Conservation (phyloP, 1,139 yeast species). For the Debaryomyces udenii region DNA sequence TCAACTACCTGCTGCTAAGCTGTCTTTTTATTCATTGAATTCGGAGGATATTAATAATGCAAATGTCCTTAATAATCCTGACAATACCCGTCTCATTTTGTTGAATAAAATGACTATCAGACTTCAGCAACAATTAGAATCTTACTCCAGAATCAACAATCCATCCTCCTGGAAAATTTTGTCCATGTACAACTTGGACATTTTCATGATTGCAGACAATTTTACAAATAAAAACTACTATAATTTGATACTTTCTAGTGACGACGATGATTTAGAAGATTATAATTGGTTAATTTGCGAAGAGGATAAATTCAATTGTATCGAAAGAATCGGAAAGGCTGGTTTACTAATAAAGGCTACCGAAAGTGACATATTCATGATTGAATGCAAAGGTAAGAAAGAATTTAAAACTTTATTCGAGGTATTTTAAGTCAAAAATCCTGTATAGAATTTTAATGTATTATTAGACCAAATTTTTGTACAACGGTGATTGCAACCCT, state of each 20-base stretch:
- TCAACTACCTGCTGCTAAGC: slow-evolving; percentile 3
- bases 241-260: slow-evolving; percentile 30
- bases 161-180: slow-evolving; percentile 50
- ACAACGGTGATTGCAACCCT: neutral
- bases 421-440: slow-evolving; percentile 2
- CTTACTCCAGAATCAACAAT: slow-evolving; percentile 31
- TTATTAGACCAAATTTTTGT: neutral
- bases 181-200: slow-evolving; percentile 40
- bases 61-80: slow-evolving; percentile 28
- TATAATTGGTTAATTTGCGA: slow-evolving; percentile 41
- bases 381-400: slow-evolving; percentile 50
- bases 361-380: slow-evolving; percentile 40
- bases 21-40: slow-evolving; percentile 15
- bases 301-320: slow-evolving; percentile 30
- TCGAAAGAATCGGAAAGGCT: slow-evolving; percentile 49
- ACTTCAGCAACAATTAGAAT: slow-evolving; percentile 41
- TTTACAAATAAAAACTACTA: slow-evolving; percentile 31
- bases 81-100: slow-evolving; percentile 22
- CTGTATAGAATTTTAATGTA: neutral
- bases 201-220: slow-evolving; percentile 32
- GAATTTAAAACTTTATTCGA: slow-evolving; percentile 32
- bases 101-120: slow-evolving; percentile 40
- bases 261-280: slow-evolving; percentile 18
- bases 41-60: slow-evolving; percentile 25
- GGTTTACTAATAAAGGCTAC: slow-evolving; percentile 43